Base-by-base conservation (phyloP, 192 early-diverging fungal genomes). In the Backusella circina region DNA sequence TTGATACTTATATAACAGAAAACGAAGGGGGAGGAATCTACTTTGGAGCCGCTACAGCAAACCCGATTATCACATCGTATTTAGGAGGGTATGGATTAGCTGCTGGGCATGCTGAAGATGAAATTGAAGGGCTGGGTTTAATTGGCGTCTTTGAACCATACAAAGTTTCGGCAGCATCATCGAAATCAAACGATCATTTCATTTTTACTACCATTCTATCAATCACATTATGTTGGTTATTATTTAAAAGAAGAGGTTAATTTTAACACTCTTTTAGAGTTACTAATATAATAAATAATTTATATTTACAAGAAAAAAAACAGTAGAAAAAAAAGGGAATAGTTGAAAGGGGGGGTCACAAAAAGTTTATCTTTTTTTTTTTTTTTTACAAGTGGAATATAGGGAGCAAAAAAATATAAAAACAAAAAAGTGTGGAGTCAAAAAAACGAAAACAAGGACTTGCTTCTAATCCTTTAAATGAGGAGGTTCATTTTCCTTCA, bases 41-140 rank as follows among this genome's bases (percentile, higher is more conserved):
- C 54, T 61, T 61, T 61, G 23, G 54, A 13, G 54, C 10, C 2
- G 54, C 23, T 26, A 61, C 26, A 61, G 13, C 21, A 26, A 26
- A 61, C 26, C 54, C 54, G 1, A 61, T 61, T 37, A 36, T 36
- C n/a, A 68, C 67, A 68, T 68, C 67, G 1, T 68, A 37, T 21
- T 68, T 68, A 10, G 18, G 38, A 37, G 67, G 67, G 8, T 68
- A 68, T n/a, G 67, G 67, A 36, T 23, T 68, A 10, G 67, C 67
- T 0, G 67, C 67, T 9, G 67, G 67, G 13, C 35, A 68, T 38
- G 67, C 21, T 36, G 67, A 68, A 68, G 67, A 68, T 38, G 33
- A 36, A 61, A 61, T 61, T 26, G 23, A 61, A 61, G 54, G 54
- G 3, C 54, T 61, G 21, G 54, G 54, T 13, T 61, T 61, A 30